Percentiles rank a stretch among this genome's conserved stretches.
Conservation (phyloP, 441 rosid genomes). For the Corymbia calophylla region DNA sequence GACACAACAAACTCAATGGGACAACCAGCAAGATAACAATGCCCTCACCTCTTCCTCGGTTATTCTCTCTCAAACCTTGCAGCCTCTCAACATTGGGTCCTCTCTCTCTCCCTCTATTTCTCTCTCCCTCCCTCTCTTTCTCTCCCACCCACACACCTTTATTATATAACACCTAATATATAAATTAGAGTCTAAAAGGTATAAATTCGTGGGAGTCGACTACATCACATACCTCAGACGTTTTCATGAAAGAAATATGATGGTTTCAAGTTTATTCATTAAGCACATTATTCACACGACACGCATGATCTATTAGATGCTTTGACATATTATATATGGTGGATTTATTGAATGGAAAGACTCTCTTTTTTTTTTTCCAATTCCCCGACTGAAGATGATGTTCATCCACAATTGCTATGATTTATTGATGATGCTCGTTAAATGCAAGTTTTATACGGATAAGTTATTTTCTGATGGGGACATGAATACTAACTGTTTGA, state of each 20-base stretch:
- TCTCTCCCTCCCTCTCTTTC: background rate
- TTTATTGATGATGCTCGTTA: background rate
- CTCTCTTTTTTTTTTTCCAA: background rate
- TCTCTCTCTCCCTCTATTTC: background rate
- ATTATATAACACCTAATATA: background rate
- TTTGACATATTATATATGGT: background rate
- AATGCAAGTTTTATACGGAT: background rate
- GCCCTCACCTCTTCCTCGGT: constrained; percentile 31
- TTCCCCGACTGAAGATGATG: background rate
- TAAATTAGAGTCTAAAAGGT: background rate
- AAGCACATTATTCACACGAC: background rate
- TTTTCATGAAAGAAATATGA: background rate
- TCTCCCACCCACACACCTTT: background rate
- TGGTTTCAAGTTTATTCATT: background rate
- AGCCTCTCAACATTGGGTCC: constrained; percentile 65
- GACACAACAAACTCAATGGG: constrained; percentile 62
- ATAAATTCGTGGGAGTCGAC: background rate
- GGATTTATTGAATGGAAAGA: background rate
- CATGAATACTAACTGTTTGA: background rate
- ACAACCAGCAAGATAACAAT: constrained; percentile 32
- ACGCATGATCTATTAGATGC: background rate
- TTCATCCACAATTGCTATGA: background rate
- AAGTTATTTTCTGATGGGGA: background rate
- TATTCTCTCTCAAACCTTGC: constrained; percentile 42
- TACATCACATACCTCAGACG: background rate